A percentile compares a stretch with the other conserved stretches of the same genome.
phyloP scores from a whole-genome alignment of 805 yeast genomes.

The Myxozyma udenii region DNA sequence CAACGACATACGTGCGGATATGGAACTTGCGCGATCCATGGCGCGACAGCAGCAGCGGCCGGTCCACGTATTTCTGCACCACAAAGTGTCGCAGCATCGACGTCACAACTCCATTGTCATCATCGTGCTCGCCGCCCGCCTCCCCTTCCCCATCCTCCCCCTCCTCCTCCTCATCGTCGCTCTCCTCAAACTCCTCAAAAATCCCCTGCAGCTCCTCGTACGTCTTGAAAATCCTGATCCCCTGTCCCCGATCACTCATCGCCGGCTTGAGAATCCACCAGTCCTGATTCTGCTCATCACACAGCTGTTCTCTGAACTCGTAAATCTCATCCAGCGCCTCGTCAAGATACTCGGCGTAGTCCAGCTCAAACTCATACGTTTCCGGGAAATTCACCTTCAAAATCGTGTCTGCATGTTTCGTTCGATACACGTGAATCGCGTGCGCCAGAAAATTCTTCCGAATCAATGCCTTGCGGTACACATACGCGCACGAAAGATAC shows the following conservation, averaged over 20 bases:
- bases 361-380: conserved; percentile 77
- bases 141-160: conserved; percentile 45
- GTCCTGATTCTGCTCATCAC: conserved; percentile 46
- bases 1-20: conserved; percentile 76
- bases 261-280: conserved; percentile 90
- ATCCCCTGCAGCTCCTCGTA: conserved; percentile 76
- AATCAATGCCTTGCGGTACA: conserved; percentile 79
- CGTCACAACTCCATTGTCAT: conserved; percentile 62
- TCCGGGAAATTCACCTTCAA: conserved; percentile 65
- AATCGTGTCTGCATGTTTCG: conserved; percentile 69
- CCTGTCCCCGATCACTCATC: conserved; percentile 97
- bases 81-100: conserved; percentile 89
- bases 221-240: conserved; percentile 77
- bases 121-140: conserved; percentile 32
- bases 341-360: conserved; percentile 92
- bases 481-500: conserved; percentile 73
- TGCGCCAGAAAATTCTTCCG: conserved; percentile 87
- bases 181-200: conserved; percentile 83
- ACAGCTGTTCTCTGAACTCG: conserved; percentile 75
- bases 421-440: conserved; percentile 68
- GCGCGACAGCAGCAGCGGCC: conserved; percentile 62
- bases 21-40: conserved; percentile 79
- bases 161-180: conserved; percentile 58
- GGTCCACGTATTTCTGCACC: conserved; percentile 72
- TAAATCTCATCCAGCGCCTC: conserved; percentile 90